Evolutionary conservation across 257 asterid species (phyloP).

Genomic region (Datura wrightii): DNA sequence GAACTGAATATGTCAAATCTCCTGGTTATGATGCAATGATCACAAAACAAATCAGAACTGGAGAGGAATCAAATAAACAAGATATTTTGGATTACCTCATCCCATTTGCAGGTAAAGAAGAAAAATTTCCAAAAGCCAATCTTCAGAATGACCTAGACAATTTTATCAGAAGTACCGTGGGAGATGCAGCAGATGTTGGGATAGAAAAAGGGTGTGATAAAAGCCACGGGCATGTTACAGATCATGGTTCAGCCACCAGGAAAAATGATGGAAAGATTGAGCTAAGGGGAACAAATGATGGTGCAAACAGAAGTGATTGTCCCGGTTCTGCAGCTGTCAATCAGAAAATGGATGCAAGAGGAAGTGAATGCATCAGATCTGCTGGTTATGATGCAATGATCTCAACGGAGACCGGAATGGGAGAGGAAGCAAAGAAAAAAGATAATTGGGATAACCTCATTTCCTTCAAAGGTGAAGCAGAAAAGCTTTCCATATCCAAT

Average conservation of each 20-base stretch:
- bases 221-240: neutral
- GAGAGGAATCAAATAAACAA: neutral
- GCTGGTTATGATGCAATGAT: neutral
- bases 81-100: neutral
- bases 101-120: neutral
- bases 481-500: neutral
- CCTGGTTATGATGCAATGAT: constrained; percentile 7
- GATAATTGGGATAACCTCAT: neutral
- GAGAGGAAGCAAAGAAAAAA: neutral
- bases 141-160: constrained; percentile 8
- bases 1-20: neutral
- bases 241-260: neutral
- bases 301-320: constrained; percentile 7
- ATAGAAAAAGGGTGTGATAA: constrained; percentile 14
- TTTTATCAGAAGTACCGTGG: neutral
- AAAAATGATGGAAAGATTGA: neutral
- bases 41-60: neutral
- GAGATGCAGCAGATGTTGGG: neutral
- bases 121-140: neutral
- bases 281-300: neutral
- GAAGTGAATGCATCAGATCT: neutral
- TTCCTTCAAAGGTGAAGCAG: constrained; percentile 22
- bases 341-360: neutral
- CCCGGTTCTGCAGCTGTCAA: neutral
- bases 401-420: neutral